Evolutionary conservation across 2,329 filamentous ascomycete genomes (phyloP).

Genomic region (Coniochaeta hoffmannii): DNA sequence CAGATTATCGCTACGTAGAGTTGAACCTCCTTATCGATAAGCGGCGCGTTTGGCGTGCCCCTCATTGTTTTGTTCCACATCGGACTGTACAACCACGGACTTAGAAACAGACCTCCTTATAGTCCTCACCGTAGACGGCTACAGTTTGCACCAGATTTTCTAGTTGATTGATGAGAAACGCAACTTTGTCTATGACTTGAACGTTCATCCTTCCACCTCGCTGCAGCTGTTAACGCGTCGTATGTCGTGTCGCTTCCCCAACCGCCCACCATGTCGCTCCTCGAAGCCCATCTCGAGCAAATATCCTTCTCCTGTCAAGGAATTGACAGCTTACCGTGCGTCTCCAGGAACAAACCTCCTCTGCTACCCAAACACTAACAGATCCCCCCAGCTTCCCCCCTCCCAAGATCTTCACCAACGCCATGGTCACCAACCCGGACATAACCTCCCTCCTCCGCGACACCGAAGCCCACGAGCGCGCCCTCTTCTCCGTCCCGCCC

Average conservation of each 20-base stretch:
- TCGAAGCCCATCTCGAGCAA: slow-evolving; percentile 67
- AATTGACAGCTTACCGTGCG: slow-evolving; percentile 68
- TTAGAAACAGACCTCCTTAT: no score
- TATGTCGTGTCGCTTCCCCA: background rate
- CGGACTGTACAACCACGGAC: no score
- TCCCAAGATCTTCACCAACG: slow-evolving; percentile 94
- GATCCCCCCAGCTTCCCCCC: slow-evolving; percentile 62
- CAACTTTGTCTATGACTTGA: no score
- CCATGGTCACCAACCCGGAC: slow-evolving; percentile 78
- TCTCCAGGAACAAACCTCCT: slow-evolving; percentile 4
- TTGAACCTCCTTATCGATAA: background rate
- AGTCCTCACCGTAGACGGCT: no score
- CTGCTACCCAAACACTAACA: background rate
- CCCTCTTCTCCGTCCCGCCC: slow-evolving; percentile 85
- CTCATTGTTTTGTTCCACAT: background rate
- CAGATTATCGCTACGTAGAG: background rate
- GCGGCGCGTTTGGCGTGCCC: background rate
- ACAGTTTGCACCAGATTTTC: no score
- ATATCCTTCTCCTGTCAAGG: slow-evolving; percentile 69
- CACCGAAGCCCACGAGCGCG: slow-evolving; percentile 88
- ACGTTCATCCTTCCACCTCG: no score
- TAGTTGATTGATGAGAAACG: no score
- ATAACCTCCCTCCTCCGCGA: slow-evolving; percentile 93
- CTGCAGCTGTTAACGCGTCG: background rate
- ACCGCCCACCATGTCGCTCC: slow-evolving; percentile 51